Percentiles rank a stretch among this genome's conserved stretches.
Conservation (phyloP, 2,329 filamentous ascomycete species). For the Trichophaea hybrida region DNA sequence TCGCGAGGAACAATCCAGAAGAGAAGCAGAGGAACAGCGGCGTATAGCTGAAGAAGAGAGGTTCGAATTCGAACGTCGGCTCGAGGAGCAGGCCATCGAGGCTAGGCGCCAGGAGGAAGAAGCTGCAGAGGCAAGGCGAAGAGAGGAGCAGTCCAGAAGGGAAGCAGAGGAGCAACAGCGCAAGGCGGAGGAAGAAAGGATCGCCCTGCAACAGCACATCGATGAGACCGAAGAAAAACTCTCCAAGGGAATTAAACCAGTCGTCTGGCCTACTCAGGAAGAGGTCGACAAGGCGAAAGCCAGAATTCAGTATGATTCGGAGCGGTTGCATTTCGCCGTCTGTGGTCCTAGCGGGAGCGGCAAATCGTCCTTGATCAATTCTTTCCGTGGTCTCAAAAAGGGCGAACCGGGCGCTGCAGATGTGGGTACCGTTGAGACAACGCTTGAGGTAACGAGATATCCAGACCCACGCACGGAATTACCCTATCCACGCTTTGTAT, state of each 20-base stretch:
- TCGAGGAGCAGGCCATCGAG: no score
- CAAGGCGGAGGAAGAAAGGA: neutral
- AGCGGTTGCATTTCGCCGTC: conserved; percentile 12
- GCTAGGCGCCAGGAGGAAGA: neutral
- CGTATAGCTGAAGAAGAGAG: no score
- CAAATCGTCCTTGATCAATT: conserved; percentile 16
- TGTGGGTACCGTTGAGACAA: conserved; percentile 11
- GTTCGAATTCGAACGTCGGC: no score
- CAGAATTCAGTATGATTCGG: conserved; percentile 3
- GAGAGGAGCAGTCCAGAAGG: neutral
- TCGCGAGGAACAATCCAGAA: neutral
- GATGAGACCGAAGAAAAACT: neutral
- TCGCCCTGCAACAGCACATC: neutral
- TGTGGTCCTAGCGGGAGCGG: conserved; percentile 8
- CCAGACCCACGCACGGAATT: conserved; percentile 3
- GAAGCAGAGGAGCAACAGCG: neutral
- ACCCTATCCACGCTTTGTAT: conserved; percentile 4
- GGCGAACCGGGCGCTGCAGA: neutral
- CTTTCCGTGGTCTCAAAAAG: conserved; percentile 5
- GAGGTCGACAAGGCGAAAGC: conserved; percentile 2
- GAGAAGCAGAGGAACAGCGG: neutral
- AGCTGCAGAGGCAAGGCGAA: neutral
- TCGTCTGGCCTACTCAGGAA: conserved; percentile 5
- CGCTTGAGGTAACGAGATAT: conserved; percentile 3
- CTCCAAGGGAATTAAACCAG: conserved; percentile 5